Base-by-base conservation (phyloP, 768 basidiomycete species). In the Daedaleopsis sinensis region DNA sequence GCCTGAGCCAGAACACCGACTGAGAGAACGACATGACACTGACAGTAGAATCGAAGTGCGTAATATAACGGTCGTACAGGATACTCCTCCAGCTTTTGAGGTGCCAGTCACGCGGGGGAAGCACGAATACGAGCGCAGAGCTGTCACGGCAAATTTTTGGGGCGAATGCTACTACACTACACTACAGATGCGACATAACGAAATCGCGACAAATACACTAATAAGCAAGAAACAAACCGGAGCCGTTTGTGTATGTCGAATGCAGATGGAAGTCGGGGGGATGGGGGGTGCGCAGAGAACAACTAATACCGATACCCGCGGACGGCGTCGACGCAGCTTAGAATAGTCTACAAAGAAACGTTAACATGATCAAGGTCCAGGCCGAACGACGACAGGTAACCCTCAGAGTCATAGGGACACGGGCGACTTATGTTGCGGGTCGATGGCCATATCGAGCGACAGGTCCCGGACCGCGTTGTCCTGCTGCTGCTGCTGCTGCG, bases 371-470 rank as follows among this genome's bases (percentile, higher is more conserved):
- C 36, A 42, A 9, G 15, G 23, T 18, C 21, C 16, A 10, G 13
- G 13, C 36, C 19, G 37, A n/a, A 23, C 35, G n/a, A 16, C 3
- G 35, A 38, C 1, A 19, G 44, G 12, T 62, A 55, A 57, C 35
- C 57, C 52, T 46, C 38, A 52, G 15, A 63, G 52, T 43, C 49
- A 57, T 18, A 53, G 57, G 42, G 54, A 36, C 8, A 47, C 50
- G 15, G 55, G 48, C 38, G 54, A 46, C n/a, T 50, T 47, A 39
- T 64, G 62, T 35, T 49, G 39, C 12, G 21, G 18, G 52, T 24
- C 36, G 44, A 60, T 35, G 24, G 59, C 36, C 21, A 49, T 49
- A 19, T 56, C 54, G 15, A 64, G 46, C 32, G 44, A 43, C 13
- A 58, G 49, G 24, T 56, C 52, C 15, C 52, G 56, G 15, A 35